Evolutionary conservation across 1,284 basidiomycete species (phyloP), one percentile per base, ranked within the genome.

Genomic region (Malassezia restricta): DNA sequence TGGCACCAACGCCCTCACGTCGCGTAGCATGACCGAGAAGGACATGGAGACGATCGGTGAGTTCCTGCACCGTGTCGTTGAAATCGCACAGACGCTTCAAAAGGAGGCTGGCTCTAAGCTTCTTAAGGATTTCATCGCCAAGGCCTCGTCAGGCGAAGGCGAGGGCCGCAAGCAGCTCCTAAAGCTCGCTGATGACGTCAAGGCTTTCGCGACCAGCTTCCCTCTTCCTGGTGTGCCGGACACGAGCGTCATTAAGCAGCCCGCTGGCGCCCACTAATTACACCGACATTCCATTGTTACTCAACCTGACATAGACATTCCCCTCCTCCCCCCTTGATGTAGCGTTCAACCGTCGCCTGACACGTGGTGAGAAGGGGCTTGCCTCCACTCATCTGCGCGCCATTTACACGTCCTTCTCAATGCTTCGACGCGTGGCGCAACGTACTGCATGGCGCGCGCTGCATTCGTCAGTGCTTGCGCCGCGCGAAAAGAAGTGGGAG

Each of bases 91-190:
- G 45, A 60, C 63, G 33, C 59, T 73, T 31, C 94, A 98, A 77
- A 87, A 91, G 76, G 89, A 92, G 77, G 87, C 91, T 33, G 91
- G 91, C 47, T 82, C 82, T 60, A 98, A 95, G 80, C 78, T 94
- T 60, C 81, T 99, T 59, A 91, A 91, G 79, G 92, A 96, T 80
- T 98, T 98, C 71, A 81, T 91, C 64, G 82, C 83, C 58, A 83
- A 58, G 40, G 89, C 87, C 43, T 84, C 83, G 31, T 78, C 77
- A 27, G 79, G 82, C 60, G 79, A 81, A 62, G 85, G 85, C 73
- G 79, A 82, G 61, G 85, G 86, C 30, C 80, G 79, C 49, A 75
- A 79, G 70, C 66, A 73, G 64, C 87, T 96, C 47, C 79, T 79
- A 68, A 77, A 82, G 64, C 80, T 92, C 53, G 76, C 81, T 42